Conservation (phyloP, 169 alveolate genomes). For the Plasmodium gallinaceum region DNA sequence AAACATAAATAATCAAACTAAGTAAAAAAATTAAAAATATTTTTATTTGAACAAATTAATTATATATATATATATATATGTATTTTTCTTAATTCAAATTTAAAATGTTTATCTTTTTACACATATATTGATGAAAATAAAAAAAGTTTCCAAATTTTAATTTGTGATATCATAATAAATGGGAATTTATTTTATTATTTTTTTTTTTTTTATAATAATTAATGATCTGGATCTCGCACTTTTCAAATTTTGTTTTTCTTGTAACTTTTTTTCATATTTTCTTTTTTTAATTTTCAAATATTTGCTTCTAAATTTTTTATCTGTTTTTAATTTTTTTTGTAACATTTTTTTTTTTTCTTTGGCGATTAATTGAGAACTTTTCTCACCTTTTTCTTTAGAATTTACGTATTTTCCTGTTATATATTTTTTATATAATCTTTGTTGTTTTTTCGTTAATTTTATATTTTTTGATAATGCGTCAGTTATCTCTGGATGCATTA, state of each 20-base stretch:
- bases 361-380: slow-evolving; percentile 1
- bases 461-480: slow-evolving; percentile 76
- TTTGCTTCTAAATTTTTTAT: slow-evolving; percentile 21
- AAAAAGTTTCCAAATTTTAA: neutral
- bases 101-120: neutral
- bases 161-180: too few species aligned
- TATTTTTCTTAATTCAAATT: neutral
- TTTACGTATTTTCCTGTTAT: slow-evolving; percentile 37
- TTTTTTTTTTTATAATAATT: slow-evolving; percentile 23
- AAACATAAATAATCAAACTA: neutral
- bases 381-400: neutral
- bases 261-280: slow-evolving; percentile 19
- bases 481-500: slow-evolving; percentile 77
- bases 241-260: slow-evolving; percentile 26
- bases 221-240: slow-evolving; percentile 61
- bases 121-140: neutral
- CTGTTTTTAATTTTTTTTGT: slow-evolving; percentile 54
- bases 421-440: slow-evolving; percentile 69
- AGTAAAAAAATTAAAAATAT: too few species aligned
- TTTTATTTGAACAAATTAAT: too few species aligned
- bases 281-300: slow-evolving; percentile 33
- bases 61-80: too few species aligned
- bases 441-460: slow-evolving; percentile 79
- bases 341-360: slow-evolving; percentile 28
- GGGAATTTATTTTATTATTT: slow-evolving; percentile 10